A percentile compares a stretch with the other conserved stretches of the same genome.
Evolutionary conservation across 306 rosid species (phyloP).

Genomic region (Malus sylvestris): DNA sequence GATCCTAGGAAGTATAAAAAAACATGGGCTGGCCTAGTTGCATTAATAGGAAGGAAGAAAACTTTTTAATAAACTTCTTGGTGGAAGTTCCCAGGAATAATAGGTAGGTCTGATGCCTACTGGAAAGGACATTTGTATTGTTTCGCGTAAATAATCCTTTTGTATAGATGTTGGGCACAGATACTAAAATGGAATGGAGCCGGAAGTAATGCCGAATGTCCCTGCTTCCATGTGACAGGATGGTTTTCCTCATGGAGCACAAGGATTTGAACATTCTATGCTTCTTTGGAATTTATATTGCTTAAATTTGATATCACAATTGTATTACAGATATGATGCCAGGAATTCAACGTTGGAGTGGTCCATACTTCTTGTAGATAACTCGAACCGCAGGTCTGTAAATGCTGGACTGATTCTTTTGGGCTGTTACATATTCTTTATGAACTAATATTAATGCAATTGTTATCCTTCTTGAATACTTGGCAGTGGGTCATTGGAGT

Average conservation of each 20-base stretch:
- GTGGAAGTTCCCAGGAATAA: background rate
- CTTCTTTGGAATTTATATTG: background rate
- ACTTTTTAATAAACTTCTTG: background rate
- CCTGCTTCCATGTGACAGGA: background rate
- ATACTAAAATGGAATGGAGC: background rate
- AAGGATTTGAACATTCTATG: background rate
- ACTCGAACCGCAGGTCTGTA: slow-evolving; percentile 82
- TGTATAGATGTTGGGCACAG: background rate
- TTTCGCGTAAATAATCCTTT: background rate
- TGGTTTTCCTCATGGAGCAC: background rate
- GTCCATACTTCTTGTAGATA: slow-evolving; percentile 81
- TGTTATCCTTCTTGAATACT: background rate
- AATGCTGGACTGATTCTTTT: background rate
- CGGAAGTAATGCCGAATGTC: background rate
- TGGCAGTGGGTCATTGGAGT: slow-evolving; percentile 91
- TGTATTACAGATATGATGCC: slow-evolving; percentile 63
- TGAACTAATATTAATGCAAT: background rate
- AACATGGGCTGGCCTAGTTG: too few relatives aligned
- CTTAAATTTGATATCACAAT: background rate
- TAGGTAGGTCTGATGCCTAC: background rate
- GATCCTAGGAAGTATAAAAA: background rate
- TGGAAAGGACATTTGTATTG: background rate
- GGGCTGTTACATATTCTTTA: background rate
- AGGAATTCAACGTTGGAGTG: slow-evolving; percentile 86
- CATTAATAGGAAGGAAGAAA: too few relatives aligned